phyloP scores from a whole-genome alignment of 768 basidiomycete species.

The Daedaleopsis sinensis region DNA sequence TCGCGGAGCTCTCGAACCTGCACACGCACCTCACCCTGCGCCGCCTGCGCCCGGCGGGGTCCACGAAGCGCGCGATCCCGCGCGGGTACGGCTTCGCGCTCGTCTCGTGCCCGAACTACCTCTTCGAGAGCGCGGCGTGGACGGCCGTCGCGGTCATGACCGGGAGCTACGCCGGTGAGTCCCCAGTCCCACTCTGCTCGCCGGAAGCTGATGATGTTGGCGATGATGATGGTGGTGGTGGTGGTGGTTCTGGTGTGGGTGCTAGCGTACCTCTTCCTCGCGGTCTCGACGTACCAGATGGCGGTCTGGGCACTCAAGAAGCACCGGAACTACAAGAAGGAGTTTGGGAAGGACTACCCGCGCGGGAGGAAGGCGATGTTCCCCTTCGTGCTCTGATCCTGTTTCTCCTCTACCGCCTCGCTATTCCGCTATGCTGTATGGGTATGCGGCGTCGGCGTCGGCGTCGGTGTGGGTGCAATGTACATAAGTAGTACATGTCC shows the following conservation, averaged over 20 bases:
- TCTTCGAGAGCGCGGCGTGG: constrained; percentile 88
- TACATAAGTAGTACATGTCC: no score
- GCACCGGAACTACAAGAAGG: constrained; percentile 86
- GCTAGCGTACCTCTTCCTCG: constrained; percentile 66
- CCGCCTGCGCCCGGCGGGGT: constrained; percentile 78
- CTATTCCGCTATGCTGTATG: no score
- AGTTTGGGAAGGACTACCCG: constrained; percentile 89
- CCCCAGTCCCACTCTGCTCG: constrained; percentile 8
- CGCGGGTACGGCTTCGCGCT: constrained; percentile 88
- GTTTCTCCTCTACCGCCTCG: no score
- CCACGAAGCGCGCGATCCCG: constrained; percentile 82
- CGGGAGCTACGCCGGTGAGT: constrained; percentile 69
- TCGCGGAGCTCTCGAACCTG: constrained; percentile 84
- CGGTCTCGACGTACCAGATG: constrained; percentile 70
- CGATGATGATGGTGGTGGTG: no score
- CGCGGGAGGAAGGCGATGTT: constrained; percentile 74
- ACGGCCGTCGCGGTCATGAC: constrained; percentile 73
- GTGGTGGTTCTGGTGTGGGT: background rate
- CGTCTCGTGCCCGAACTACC: constrained; percentile 93
- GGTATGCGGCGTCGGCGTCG: background rate
- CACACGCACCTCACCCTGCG: constrained; percentile 82
- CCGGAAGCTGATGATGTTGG: no score
- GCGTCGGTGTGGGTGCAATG: background rate
- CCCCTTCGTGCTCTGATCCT: constrained; percentile 65
- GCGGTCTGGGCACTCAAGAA: constrained; percentile 89